Base-by-base conservation (phyloP, 192 early-diverging fungal genomes). In the Allomyces macrogynus region DNA sequence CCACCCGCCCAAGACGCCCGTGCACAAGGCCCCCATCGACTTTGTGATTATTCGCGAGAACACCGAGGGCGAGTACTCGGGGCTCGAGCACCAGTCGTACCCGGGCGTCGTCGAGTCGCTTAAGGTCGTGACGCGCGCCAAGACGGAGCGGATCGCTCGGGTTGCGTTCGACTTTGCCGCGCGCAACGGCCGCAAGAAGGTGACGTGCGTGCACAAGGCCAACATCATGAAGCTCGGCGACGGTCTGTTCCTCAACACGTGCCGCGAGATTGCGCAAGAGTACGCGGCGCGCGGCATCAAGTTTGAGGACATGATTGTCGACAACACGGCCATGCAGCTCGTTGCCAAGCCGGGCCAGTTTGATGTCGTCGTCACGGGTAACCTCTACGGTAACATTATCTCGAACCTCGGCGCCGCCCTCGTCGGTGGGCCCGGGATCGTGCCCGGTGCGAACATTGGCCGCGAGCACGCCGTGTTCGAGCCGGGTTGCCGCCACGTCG, bases 191-290 rank as follows among this genome's bases (percentile, higher is more conserved):
- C 85, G 95, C 67, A 96, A 99, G 86, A 93, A 89, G 84, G 93
- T 99, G 64, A 99, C 95, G 14, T 86, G 84, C 69, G 91, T 99
- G 67, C 95, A 99, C 87, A 99, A 99, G 84, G 95, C 95, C 77
- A 99, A 99, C 81, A 99, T 99, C 77, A 99, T 99, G 95, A 98
- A 98, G 82, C 83, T 93, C 62, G 92, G 88, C 62, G 95, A 99
- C 75, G 95, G 95, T 69, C 86, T 99, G 66, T 99, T 99, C 84
- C 81, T 99, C 66, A 88, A 90, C 71, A 89, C 87, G 60, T 96
- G 92, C 80, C 91, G 93, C 65, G 88, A 92, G n/a, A 84, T 99
- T 32, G 84, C 91, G 71, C 87, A 97, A 77, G 82, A 87, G 76
- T 97, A 98, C 78, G 84, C 89, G 67, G 77, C 78, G 68, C 79